Evolutionary conservation across 306 rosid genomes (phyloP).

Genomic region (Citrullus colocynthis): DNA sequence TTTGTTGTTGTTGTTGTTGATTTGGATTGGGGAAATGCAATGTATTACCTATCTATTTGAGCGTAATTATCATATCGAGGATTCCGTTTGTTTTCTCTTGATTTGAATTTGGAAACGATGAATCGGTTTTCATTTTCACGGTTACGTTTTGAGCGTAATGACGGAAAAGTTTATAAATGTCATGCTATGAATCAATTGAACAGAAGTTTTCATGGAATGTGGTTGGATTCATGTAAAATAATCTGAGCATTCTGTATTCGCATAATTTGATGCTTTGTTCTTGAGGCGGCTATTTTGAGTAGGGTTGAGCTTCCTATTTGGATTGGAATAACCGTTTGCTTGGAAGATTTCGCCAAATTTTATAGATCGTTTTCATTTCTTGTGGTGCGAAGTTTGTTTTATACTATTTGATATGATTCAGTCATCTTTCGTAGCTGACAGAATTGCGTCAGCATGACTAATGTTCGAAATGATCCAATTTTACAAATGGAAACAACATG

Average conservation of each 20-base stretch:
- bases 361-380: background rate
- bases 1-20: background rate
- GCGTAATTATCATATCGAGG: background rate
- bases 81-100: background rate
- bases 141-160: background rate
- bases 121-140: background rate
- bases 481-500: conserved; percentile 38
- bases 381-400: background rate
- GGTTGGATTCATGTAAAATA: background rate
- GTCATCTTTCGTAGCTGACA: background rate
- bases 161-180: background rate
- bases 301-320: background rate
- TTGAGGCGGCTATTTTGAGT: background rate
- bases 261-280: background rate
- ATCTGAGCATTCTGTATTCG: background rate
- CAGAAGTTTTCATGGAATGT: background rate
- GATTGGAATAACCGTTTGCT: background rate
- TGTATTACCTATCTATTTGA: background rate
- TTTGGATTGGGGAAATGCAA: background rate
- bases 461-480: conserved; percentile 23
- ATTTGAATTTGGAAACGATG: background rate
- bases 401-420: background rate
- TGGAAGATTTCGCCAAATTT: background rate
- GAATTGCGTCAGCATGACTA: conserved; percentile 24
- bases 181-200: background rate